phyloP scores from a whole-genome alignment of 768 basidiomycete genomes.

The Mycena vulgaris region DNA sequence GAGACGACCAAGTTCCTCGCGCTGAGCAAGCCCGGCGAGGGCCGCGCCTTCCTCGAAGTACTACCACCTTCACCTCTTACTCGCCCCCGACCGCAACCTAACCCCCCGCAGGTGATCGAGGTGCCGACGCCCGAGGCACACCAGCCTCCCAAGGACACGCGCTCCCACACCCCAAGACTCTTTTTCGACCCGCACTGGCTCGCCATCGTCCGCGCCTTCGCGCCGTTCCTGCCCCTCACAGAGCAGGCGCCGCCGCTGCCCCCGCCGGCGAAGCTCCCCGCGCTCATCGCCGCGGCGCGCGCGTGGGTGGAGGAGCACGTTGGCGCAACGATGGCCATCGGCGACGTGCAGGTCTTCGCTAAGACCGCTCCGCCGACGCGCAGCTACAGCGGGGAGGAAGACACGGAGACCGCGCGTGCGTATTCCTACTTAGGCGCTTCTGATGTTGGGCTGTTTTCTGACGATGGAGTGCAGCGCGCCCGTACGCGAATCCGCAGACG shows the following conservation, averaged over 20 bases:
- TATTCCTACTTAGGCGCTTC: slow-evolving; percentile 44
- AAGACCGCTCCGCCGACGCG: slow-evolving; percentile 69
- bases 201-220: slow-evolving; percentile 90
- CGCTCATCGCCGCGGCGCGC: slow-evolving; percentile 70
- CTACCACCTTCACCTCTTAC: not conserved
- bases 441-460: slow-evolving; percentile 45
- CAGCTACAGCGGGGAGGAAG: slow-evolving; percentile 60
- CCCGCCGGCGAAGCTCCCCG: slow-evolving; percentile 63
- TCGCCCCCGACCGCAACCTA: not conserved
- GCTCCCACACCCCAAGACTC: slow-evolving; percentile 54
- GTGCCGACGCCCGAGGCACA: slow-evolving; percentile 51
- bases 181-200: slow-evolving; percentile 94
- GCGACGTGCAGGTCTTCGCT: slow-evolving; percentile 74
- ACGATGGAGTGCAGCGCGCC: slow-evolving; percentile 65
- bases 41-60: slow-evolving; percentile 87
- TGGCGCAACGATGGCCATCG: slow-evolving; percentile 59
- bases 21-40: slow-evolving; percentile 89
- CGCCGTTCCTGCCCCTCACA: slow-evolving; percentile 78
- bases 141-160: slow-evolving; percentile 29
- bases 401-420: slow-evolving; percentile 50
- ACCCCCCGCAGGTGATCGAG: slow-evolving; percentile 76
- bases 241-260: slow-evolving; percentile 73
- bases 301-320: slow-evolving; percentile 80
- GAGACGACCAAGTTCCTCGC: slow-evolving; percentile 80
- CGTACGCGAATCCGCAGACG: slow-evolving; percentile 93